Evolutionary conservation across 306 rosid genomes (phyloP), one percentile per base, ranked within the genome.

Genomic region (Canavalia gladiata): DNA sequence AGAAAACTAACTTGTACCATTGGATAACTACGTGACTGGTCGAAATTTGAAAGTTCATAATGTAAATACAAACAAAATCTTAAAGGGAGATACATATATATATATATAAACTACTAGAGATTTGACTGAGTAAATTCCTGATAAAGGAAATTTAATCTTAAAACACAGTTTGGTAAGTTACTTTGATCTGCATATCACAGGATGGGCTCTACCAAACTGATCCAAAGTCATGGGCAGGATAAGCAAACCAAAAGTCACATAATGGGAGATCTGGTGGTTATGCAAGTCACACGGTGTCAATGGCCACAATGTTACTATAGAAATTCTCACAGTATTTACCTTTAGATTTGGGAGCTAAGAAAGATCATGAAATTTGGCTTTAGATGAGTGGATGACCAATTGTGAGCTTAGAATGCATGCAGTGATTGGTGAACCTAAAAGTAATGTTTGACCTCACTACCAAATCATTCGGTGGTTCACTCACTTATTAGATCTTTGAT

Each of bases 141-240:
- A 13, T 7, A 35, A 56, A 57, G 63, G 74, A 63, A 73, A 45
- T 57, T 10, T 49, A 58, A 51, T 60, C 35, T 81, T 57, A 9
- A 46, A 46, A 58, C 62, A 69, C 30, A 52, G 4, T 46, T 45
- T 9, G 46, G 37, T 8, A 59, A 59, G 83, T 59, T 25, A 33
- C 11, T 39, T 58, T 35, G 64, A 72, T 66, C 45, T 30, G 8
- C 43, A 37, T 12, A 51, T 35, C 45, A 64, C 7, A 62, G 11
- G 4, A 10, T 47, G 67, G 67, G 33, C 50, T 41, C 79, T 73
- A 18, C 80, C 79, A 62, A 63, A 64, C 68, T 41, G 67, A 72
- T 59, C 43, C 78, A 35, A 72, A 45, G 45, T 80, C 57, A 37
- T 59, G 77, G 11, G 13, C 76, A 79, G 69, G 76, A 31, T 66